Base-by-base conservation (phyloP, 2,329 filamentous ascomycete genomes). In the Aureobasidium musti region DNA sequence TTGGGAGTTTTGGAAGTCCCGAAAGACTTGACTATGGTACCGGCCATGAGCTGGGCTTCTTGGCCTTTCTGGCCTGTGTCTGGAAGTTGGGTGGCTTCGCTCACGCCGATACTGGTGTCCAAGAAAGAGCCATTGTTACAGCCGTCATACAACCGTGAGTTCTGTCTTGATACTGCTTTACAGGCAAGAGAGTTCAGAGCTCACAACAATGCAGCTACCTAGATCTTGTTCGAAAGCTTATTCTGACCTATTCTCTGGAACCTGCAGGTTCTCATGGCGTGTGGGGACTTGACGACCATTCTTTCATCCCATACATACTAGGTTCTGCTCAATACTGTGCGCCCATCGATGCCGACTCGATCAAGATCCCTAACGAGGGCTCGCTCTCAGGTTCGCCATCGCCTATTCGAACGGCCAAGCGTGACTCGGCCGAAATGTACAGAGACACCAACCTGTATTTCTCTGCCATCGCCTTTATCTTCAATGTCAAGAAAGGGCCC, bases 281-380 rank as follows among this genome's bases (percentile, higher is more conserved):
- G 23, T 99, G 95, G 95, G 95, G 95, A 23, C 83, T 99, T n/a
- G 95, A 99, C 75, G 95, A 99, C 77, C 94, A 99, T 78, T 93
- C 88, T 10, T 98, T 99, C 76, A 78, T 95, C 30, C 91, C 95
- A 0, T 99, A 98, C 77, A 91, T 99, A 66, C 93, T 98, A 70
- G 95, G 95, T 37, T 97, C 93, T 2, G 93, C 95, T 0, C 95
- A 99, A 75, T 82, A 96, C 47, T 89, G 89, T 11, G 89, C 92
- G 0, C 53, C 65, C n/a, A 63, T 67, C 1, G 84, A 89, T 56
- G n/a, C 17, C 21, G 77, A 84, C 2, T 35, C 65, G 4, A 65
- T 49, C 14, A 73, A 74, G 21, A 76, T 80, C 5, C 91, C 91
- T 0, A 83, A 86, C 1, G 92, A 96, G 78, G 92, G 93, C 11